Evolutionary conservation across 371 early-diverging fungal species (phyloP).

Genomic region (Actinomucor elegans): DNA sequence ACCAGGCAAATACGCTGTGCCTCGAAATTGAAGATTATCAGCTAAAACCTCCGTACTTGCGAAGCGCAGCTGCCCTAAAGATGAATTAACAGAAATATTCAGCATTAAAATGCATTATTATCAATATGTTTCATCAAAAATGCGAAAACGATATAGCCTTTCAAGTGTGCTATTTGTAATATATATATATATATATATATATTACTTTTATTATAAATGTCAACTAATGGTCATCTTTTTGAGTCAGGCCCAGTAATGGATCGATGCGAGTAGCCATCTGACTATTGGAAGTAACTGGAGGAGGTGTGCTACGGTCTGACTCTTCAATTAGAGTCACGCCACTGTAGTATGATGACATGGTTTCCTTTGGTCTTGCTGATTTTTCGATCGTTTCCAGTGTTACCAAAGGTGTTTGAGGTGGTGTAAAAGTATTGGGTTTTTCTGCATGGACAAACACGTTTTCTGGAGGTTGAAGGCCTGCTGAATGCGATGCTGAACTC

Average conservation of each 20-base stretch:
- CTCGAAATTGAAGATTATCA: no score
- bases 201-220: no score
- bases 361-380: not conserved
- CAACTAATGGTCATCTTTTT: no score
- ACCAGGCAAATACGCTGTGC: no score
- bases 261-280: not conserved
- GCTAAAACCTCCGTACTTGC: no score
- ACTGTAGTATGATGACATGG: not conserved
- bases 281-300: not conserved
- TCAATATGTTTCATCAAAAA: no score
- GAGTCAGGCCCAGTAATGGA: not conserved
- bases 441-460: not conserved
- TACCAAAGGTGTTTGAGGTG: slow-evolving; percentile 1
- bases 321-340: not conserved
- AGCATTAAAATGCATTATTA: no score
- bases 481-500: not conserved
- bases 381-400: not conserved
- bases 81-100: no score
- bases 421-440: slow-evolving; percentile 1
- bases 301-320: not conserved
- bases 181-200: no score
- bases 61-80: no score
- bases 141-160: no score
- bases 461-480: not conserved
- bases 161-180: no score